These are phyloP conservation scores for Aegilops longissima DNA, from an alignment of 176 grass and related monocot genomes.

Conservation along the genomic window DNA sequence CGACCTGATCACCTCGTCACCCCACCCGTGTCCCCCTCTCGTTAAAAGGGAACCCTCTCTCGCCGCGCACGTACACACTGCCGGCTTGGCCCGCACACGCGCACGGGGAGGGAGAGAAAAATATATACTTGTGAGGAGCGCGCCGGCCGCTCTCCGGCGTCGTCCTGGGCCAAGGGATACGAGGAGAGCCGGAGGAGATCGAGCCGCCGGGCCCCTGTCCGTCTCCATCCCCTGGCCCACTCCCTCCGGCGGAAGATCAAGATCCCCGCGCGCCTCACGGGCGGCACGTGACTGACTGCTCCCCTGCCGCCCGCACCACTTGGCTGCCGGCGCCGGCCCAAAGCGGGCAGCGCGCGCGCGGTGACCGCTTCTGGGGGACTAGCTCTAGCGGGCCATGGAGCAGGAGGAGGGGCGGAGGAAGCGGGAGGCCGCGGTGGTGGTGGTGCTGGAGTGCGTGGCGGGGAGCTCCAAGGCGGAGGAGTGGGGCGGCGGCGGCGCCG, in stretches of 20 bases:
- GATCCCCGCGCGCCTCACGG: background rate
- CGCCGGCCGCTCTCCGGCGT: constrained; percentile 12
- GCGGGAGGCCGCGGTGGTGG: constrained; percentile 30
- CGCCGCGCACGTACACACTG: background rate
- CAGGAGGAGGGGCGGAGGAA: constrained; percentile 8
- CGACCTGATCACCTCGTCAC: background rate
- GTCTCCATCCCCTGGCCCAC: background rate
- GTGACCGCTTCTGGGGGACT: no score
- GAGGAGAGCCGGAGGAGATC: constrained; percentile 2
- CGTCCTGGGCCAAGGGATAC: constrained; percentile 13
- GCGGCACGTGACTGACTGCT: constrained; percentile 1
- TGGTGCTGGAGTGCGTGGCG: constrained; percentile 91
- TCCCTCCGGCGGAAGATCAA: background rate
- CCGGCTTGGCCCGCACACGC: background rate
- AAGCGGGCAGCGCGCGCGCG: background rate
- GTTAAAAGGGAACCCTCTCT: background rate
- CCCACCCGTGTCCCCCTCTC: background rate
- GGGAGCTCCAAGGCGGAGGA: constrained; percentile 99
- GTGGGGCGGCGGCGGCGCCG: constrained; percentile 68
- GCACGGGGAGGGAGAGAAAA: background rate
- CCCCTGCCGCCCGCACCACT: background rate
- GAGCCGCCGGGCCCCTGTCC: background rate
- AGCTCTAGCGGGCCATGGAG: constrained; percentile 11
- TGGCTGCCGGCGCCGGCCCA: background rate
- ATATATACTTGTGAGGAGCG: background rate